phyloP scores from a whole-genome alignment of 164 flowering plant species.

The Vitis cinerea region DNA sequence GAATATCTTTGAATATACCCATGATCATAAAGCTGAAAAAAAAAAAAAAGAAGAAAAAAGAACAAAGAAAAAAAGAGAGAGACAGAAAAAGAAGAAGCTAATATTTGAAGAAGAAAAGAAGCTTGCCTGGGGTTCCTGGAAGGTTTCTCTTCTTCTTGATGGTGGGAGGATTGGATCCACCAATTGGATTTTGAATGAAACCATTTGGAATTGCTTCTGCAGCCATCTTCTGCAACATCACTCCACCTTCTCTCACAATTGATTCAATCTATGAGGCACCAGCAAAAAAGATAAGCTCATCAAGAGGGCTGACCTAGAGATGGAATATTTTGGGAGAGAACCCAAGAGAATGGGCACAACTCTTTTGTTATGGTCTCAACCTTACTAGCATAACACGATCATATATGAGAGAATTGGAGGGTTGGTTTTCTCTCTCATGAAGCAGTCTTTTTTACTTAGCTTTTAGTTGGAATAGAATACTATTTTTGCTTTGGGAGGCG shows the following conservation, averaged over 20 bases:
- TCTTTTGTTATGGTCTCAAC: conserved; percentile 5
- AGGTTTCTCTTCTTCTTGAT: conserved; percentile 80
- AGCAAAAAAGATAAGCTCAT: neutral
- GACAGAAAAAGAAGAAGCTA: neutral
- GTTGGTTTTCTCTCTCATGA: conserved; percentile 8
- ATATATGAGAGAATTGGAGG: conserved; percentile 9
- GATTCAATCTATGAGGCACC: conserved; percentile 9
- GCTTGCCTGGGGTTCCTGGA: conserved; percentile 80
- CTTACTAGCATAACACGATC: conserved; percentile 5
- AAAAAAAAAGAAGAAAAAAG: neutral
- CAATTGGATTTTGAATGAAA: conserved; percentile 40
- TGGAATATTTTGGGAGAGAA: conserved; percentile 20
- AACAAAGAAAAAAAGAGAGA: neutral
- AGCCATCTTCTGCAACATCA: conserved; percentile 43
- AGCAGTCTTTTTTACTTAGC: conserved; percentile 19
- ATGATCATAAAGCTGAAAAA: conserved; percentile 1
- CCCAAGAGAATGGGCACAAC: conserved; percentile 10
- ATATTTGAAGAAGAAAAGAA: neutral
- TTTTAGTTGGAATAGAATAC: conserved; percentile 31
- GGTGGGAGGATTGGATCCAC: conserved; percentile 48
- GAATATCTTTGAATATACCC: conserved; percentile 11
- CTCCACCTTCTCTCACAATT: conserved; percentile 3
- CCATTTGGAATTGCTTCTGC: conserved; percentile 47
- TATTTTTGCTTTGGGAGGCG: conserved; percentile 38
- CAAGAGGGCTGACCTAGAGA: neutral